phyloP scores from a whole-genome alignment of 495 filamentous ascomycete genomes.

The Niebla homalea region DNA sequence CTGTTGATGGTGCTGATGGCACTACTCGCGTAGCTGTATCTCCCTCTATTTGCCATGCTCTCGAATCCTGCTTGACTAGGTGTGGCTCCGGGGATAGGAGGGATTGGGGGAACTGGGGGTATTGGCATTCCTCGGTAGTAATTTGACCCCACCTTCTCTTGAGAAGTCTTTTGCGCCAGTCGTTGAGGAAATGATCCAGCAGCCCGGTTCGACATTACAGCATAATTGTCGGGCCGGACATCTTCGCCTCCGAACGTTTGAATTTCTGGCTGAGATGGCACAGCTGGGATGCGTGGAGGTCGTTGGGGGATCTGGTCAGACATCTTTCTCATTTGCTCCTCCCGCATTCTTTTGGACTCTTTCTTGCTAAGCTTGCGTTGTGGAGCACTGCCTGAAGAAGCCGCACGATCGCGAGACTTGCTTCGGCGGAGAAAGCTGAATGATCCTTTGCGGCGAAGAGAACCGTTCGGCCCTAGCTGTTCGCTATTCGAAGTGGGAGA shows the following conservation, averaged over 20 bases:
- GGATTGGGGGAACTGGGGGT: constrained; percentile 26
- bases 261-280: constrained; percentile 48
- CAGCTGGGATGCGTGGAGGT: constrained; percentile 69
- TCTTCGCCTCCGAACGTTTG: constrained; percentile 61
- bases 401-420: constrained; percentile 55
- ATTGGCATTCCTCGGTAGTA: constrained; percentile 17
- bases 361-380: constrained; percentile 56
- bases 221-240: constrained; percentile 48
- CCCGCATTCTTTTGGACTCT: constrained; percentile 40
- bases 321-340: constrained; percentile 47
- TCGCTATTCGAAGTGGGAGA: neutral
- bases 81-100: constrained; percentile 33
- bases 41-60: constrained; percentile 95
- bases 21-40: constrained; percentile 93
- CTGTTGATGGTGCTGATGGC: constrained; percentile 87
- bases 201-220: constrained; percentile 44
- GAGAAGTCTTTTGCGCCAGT: constrained; percentile 14
- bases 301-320: constrained; percentile 50
- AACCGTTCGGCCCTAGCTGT: constrained; percentile 6
- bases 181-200: constrained; percentile 19
- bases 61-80: constrained; percentile 39
- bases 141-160: constrained; percentile 11
- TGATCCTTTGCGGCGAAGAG: constrained; percentile 29
- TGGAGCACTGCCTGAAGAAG: constrained; percentile 31
- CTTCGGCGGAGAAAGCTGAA: constrained; percentile 62